A percentile compares a stretch with the other conserved stretches of the same genome.
phyloP scores from a whole-genome alignment of 495 filamentous ascomycete genomes.

The Annulohypoxylon maeteangense region DNA sequence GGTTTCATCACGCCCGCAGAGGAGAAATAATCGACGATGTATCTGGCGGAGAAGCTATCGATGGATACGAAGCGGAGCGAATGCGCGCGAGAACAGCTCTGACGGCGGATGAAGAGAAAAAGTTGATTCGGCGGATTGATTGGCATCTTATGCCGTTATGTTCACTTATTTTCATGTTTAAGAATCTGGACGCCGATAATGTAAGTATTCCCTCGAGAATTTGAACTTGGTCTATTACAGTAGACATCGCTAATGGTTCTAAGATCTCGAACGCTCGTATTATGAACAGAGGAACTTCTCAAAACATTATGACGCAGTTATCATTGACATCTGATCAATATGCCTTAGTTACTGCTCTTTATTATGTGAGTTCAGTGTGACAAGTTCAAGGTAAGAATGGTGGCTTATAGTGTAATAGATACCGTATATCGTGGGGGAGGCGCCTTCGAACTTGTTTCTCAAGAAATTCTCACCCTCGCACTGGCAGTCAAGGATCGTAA shows the following conservation, averaged over 20 bases:
- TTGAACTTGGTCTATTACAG: background rate
- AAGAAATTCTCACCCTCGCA: conserved; percentile 53
- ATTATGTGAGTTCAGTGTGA: conserved; percentile 42
- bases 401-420: conserved; percentile 48
- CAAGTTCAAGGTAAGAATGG: background rate
- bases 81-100: conserved; percentile 55
- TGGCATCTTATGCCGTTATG: conserved; percentile 58
- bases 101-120: conserved; percentile 56
- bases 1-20: conserved; percentile 39
- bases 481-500: conserved; percentile 53
- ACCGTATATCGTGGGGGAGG: conserved; percentile 59
- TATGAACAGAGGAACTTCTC: conserved; percentile 51
- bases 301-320: conserved; percentile 59
- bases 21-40: conserved; percentile 36
- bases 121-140: conserved; percentile 56
- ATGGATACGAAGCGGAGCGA: conserved; percentile 54
- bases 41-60: conserved; percentile 41
- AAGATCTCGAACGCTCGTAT: conserved; percentile 57
- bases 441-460: conserved; percentile 56
- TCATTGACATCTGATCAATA: conserved; percentile 49
- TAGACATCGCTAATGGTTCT: background rate
- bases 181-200: conserved; percentile 56
- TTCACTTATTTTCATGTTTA: conserved; percentile 59
- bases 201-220: conserved; percentile 33
- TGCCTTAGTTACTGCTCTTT: conserved; percentile 45